Conservation (phyloP, 2,329 filamentous ascomycete species). For the Aspergillus fischeri region DNA sequence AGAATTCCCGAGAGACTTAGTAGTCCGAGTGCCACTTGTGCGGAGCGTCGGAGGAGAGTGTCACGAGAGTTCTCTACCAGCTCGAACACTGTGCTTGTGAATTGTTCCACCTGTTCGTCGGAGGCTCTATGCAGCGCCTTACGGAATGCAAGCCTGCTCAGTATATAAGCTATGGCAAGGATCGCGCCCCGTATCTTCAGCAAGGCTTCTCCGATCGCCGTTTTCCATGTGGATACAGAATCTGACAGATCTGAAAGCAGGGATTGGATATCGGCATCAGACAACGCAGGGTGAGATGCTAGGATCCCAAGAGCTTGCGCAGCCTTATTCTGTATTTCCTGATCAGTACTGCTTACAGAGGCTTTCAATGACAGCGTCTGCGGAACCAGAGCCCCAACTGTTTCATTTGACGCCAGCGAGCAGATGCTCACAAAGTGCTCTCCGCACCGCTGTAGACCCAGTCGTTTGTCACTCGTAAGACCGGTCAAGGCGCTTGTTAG, state of each 20-base stretch:
- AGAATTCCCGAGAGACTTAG: constrained; percentile 57
- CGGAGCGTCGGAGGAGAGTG: constrained; percentile 53
- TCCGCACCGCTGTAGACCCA: constrained; percentile 43
- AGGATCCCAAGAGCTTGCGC: constrained; percentile 73
- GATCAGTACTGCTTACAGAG: constrained; percentile 67
- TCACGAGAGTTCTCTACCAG: constrained; percentile 55
- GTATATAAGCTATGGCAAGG: constrained; percentile 55
- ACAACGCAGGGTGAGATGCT: constrained; percentile 56
- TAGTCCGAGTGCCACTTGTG: constrained; percentile 57
- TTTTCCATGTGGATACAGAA: constrained; percentile 51
- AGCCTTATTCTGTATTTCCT: constrained; percentile 61
- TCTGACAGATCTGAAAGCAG: constrained; percentile 46
- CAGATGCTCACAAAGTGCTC: constrained; percentile 52
- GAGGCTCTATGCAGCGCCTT: constrained; percentile 26
- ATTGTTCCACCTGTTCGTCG: constrained; percentile 38
- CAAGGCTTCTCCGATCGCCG: constrained; percentile 56
- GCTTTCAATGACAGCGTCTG: constrained; percentile 53
- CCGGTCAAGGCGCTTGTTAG: constrained; percentile 45
- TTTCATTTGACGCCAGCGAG: constrained; percentile 51
- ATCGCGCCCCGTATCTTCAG: constrained; percentile 59
- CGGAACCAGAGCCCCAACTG: constrained; percentile 48
- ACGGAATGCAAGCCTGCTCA: constrained; percentile 55
- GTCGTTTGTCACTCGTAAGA: constrained; percentile 36
- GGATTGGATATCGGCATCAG: constrained; percentile 39
- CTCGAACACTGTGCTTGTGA: constrained; percentile 45